A percentile compares a stretch with the other conserved stretches of the same genome.
These are phyloP conservation scores for Trichoderma erinaceum DNA, from an alignment of 495 filamentous ascomycete genomes.

Conservation along the genomic window DNA sequence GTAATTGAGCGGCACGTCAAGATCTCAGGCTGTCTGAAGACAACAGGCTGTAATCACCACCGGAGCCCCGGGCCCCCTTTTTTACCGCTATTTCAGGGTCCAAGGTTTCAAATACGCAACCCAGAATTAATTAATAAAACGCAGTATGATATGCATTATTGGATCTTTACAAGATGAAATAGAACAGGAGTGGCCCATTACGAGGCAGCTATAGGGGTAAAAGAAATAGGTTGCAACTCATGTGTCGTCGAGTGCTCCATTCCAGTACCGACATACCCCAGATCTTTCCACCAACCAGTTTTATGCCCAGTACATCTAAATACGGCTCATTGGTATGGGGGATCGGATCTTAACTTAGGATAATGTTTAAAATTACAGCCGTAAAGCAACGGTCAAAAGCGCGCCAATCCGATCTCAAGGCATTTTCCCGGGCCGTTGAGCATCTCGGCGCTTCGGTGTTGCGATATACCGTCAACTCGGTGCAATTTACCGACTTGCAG, in stretches of 20 bases:
- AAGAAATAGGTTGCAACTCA: not conserved
- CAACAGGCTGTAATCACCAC: not conserved
- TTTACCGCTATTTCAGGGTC: not conserved
- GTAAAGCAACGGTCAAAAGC: not conserved
- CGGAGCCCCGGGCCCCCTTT: not conserved
- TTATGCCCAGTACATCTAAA: not conserved
- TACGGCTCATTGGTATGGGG: not conserved
- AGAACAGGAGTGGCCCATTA: not conserved
- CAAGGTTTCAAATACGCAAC: not conserved
- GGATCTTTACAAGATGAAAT: not conserved
- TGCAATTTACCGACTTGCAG: not conserved
- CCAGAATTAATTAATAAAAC: not conserved
- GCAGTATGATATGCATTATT: not conserved
- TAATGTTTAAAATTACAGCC: not conserved
- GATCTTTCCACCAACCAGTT: conserved; percentile 6
- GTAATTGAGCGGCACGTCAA: not conserved
- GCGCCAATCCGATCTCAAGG: conserved; percentile 2
- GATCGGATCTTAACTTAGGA: not conserved
- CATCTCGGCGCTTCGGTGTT: conserved; percentile 4
- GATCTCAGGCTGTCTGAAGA: conserved; percentile 1
- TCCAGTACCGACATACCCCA: not conserved
- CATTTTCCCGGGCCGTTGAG: conserved; percentile 7
- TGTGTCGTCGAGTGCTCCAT: not conserved
- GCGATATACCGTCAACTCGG: not conserved
- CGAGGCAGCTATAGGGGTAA: not conserved